These are phyloP conservation scores for Pulveroboletus sp. DNA, from an alignment of 768 basidiomycete genomes.

Conservation along the genomic window DNA sequence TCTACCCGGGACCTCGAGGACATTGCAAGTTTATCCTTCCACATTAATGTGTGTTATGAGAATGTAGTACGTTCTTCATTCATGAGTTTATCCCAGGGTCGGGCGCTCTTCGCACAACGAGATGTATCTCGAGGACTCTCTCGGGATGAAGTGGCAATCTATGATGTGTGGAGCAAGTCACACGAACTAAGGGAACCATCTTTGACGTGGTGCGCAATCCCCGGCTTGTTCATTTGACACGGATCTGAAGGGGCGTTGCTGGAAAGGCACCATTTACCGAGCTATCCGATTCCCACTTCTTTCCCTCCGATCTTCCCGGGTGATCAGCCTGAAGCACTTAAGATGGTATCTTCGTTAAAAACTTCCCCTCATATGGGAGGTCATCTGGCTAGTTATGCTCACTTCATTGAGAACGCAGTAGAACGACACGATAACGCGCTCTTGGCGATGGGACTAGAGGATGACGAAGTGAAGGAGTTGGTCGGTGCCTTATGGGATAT, in stretches of 20 bases:
- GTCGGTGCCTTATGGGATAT: slow-evolving; percentile 57
- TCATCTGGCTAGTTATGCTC: slow-evolving; percentile 51
- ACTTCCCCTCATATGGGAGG: slow-evolving; percentile 37
- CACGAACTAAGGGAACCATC: slow-evolving; percentile 29
- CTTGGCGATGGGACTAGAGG: slow-evolving; percentile 39
- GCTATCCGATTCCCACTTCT: slow-evolving; percentile 60
- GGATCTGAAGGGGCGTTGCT: slow-evolving; percentile 5
- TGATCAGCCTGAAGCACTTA: slow-evolving; percentile 14
- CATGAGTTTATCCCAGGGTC: slow-evolving; percentile 11
- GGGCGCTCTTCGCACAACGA: slow-evolving; percentile 37
- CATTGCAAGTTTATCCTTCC: slow-evolving; percentile 42
- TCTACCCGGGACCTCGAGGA: slow-evolving; percentile 26
- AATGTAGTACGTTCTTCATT: neutral
- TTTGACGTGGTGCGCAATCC: slow-evolving; percentile 36
- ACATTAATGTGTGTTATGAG: slow-evolving; percentile 16
- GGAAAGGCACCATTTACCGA: slow-evolving; percentile 42
- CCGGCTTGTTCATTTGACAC: neutral
- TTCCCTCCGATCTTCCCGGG: slow-evolving; percentile 47
- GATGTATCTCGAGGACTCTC: slow-evolving; percentile 63
- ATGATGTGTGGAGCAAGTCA: slow-evolving; percentile 38
- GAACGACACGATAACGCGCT: slow-evolving; percentile 37
- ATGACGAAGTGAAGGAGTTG: slow-evolving; percentile 56
- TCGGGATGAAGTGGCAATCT: slow-evolving; percentile 31
- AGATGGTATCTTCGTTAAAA: slow-evolving; percentile 44
- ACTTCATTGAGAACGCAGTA: slow-evolving; percentile 43